Conservation (phyloP, 1,284 basidiomycete genomes). For the Tylopilus sp. region DNA sequence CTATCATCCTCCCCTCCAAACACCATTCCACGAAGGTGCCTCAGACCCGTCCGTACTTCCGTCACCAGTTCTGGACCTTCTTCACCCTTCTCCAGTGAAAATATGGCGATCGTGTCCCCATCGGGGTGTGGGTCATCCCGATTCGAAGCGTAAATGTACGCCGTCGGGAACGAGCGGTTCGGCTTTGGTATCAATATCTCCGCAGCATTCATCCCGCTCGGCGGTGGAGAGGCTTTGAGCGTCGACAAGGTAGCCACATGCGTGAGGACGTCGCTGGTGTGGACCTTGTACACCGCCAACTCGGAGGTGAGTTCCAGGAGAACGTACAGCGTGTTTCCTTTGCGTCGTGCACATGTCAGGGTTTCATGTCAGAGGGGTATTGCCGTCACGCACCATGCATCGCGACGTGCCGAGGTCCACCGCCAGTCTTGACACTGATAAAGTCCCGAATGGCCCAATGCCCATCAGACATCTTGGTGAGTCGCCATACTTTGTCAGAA, state of each 20-base stretch:
- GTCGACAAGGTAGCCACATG: conserved; percentile 54
- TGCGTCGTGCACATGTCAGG: not conserved
- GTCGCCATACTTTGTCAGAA: conserved; percentile 70
- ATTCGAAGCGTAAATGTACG: conserved; percentile 72
- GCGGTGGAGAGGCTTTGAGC: conserved; percentile 54
- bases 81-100: conserved; percentile 54
- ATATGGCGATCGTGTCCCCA: conserved; percentile 73
- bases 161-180: conserved; percentile 53
- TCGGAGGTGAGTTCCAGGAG: conserved; percentile 71
- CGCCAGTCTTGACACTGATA: conserved; percentile 61
- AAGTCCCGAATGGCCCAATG: conserved; percentile 58
- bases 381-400: conserved; percentile 60
- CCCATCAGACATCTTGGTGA: conserved; percentile 54
- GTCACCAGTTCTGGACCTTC: conserved; percentile 53
- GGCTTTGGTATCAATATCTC: conserved; percentile 66
- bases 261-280: conserved; percentile 36
- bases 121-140: conserved; percentile 69
- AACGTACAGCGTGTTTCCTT: conserved; percentile 71
- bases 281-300: conserved; percentile 64
- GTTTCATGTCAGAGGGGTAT: not conserved
- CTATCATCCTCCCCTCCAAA: conserved; percentile 62
- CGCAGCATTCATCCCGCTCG: conserved; percentile 59
- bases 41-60: conserved; percentile 63
- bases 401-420: conserved; percentile 76
- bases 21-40: conserved; percentile 62